Evolutionary conservation across 371 early-diverging fungal species (phyloP).

Genomic region (Mortierella sp.): DNA sequence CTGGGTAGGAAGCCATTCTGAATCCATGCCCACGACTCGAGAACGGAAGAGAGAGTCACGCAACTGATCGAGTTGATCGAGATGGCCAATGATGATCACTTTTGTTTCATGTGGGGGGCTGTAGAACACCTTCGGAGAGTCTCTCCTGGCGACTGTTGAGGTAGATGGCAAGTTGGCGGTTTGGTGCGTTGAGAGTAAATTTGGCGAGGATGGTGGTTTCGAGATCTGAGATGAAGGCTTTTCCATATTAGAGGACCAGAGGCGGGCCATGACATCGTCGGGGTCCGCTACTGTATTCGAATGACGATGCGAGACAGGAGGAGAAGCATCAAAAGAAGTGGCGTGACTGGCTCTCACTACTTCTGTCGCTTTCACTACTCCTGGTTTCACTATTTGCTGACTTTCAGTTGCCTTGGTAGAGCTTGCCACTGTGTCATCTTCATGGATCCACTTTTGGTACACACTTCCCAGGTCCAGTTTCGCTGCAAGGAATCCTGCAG

Average conservation of each 20-base stretch:
- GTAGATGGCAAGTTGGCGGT: background rate
- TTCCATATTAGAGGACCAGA: no score
- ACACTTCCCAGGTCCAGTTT: background rate
- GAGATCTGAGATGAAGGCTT: no score
- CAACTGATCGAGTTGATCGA: background rate
- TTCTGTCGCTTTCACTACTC: no score
- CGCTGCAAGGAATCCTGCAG: background rate
- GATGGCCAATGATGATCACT: background rate
- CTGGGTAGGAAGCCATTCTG: background rate
- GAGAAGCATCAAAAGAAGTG: no score
- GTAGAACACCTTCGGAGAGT: background rate
- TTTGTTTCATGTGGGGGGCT: background rate
- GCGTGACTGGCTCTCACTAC: no score
- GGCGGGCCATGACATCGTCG: no score
- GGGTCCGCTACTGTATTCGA: no score
- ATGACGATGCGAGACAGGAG: no score
- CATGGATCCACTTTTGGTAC: background rate
- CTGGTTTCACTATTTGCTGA: background rate
- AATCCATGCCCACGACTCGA: background rate
- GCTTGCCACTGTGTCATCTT: background rate
- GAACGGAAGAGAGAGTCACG: constrained; percentile 2
- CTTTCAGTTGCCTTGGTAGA: background rate
- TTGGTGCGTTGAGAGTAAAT: background rate
- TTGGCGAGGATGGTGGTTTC: no score
- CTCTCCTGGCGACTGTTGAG: background rate